Percentiles rank a stretch among this genome's conserved stretches.
phyloP scores from a whole-genome alignment of 208 protist genomes.

The Leishmania gerbilli region DNA sequence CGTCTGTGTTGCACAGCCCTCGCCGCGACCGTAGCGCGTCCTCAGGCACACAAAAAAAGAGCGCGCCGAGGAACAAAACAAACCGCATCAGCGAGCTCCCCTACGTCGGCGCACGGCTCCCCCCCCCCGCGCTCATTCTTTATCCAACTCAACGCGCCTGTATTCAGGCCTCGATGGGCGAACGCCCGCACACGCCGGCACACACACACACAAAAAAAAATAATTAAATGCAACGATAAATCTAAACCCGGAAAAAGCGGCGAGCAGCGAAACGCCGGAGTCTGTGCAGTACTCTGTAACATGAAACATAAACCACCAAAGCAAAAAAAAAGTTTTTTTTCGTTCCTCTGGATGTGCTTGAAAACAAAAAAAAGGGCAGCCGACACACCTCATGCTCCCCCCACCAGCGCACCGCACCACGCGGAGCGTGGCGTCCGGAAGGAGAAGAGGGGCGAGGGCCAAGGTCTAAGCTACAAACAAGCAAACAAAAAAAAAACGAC shows the following conservation, averaged over 20 bases:
- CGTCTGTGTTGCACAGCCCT: neutral
- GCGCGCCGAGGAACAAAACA: neutral
- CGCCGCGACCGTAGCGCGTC: no score
- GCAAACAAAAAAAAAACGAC: neutral
- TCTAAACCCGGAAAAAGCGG: neutral
- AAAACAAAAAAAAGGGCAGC: neutral
- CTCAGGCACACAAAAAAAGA: neutral
- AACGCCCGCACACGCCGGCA: neutral
- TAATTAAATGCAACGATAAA: neutral
- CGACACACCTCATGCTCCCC: neutral
- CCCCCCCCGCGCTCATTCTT: neutral
- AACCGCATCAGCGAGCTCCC: neutral
- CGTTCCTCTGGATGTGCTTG: neutral
- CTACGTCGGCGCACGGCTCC: neutral
- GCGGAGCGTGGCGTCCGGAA: neutral
- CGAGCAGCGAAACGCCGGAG: neutral
- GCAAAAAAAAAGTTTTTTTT: neutral
- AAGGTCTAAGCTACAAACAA: neutral
- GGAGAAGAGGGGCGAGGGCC: neutral
- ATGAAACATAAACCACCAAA: no score
- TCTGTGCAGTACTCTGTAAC: neutral
- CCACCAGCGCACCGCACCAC: neutral
- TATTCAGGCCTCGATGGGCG: neutral
- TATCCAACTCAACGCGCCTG: neutral
- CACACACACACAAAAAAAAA: neutral